Evolutionary conservation across 2,329 filamentous ascomycete species (phyloP).

Genomic region (Paraphaeosphaeria sporulosa): DNA sequence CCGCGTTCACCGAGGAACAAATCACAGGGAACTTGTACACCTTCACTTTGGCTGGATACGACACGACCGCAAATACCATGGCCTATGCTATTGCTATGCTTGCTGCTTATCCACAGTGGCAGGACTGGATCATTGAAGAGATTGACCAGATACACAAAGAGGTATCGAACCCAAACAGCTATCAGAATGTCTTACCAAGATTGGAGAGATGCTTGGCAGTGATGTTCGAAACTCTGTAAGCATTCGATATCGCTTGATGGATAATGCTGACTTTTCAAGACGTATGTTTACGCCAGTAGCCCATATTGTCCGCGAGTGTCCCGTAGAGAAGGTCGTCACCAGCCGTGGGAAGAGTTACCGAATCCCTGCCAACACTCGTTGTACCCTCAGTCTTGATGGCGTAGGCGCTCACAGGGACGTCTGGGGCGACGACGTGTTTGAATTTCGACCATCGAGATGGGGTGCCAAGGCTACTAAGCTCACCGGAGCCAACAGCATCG

Average conservation of each 20-base stretch:
- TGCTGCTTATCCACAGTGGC: constrained; percentile 56
- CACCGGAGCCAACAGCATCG: neutral
- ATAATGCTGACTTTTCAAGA: neutral
- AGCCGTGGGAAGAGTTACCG: neutral
- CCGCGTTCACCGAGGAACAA: constrained; percentile 22
- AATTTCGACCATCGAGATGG: constrained; percentile 40
- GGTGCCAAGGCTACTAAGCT: neutral
- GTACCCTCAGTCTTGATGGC: constrained; percentile 14
- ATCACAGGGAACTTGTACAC: constrained; percentile 31
- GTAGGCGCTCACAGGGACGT: constrained; percentile 2
- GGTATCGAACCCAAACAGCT: constrained; percentile 15
- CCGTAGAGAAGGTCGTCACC: constrained; percentile 1
- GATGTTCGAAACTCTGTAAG: constrained; percentile 40
- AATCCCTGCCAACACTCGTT: constrained; percentile 18
- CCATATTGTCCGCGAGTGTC: constrained; percentile 13
- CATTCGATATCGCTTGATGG: neutral
- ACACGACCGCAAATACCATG: constrained; percentile 55
- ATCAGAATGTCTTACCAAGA: constrained; percentile 49
- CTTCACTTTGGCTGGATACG: constrained; percentile 31
- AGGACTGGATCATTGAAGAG: constrained; percentile 61
- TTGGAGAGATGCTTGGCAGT: constrained; percentile 54
- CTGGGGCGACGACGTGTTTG: constrained; percentile 17
- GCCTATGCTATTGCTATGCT: constrained; percentile 57
- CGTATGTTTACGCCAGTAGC: constrained; percentile 23
- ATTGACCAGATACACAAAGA: constrained; percentile 44